These are phyloP conservation scores for Herpotrichia juniperi DNA, from an alignment of 2,329 filamentous ascomycete species.

Conservation along the genomic window DNA sequence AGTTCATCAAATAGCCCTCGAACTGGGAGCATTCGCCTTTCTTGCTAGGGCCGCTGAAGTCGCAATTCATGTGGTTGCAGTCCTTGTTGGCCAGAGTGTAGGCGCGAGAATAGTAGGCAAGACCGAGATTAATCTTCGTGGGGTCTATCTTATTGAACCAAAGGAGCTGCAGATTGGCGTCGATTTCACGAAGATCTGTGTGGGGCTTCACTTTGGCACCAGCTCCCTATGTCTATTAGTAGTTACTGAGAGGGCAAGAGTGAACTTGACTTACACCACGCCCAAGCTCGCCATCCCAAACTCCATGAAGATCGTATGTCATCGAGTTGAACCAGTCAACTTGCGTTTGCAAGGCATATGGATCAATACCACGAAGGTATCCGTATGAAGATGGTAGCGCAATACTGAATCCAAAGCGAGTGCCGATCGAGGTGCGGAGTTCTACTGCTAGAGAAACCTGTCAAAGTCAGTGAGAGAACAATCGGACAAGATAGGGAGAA, in stretches of 20 bases:
- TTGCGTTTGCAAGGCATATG: conserved; percentile 44
- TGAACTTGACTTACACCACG: neutral
- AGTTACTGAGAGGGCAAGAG: conserved; percentile 16
- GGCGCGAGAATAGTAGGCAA: conserved; percentile 52
- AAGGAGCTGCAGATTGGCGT: conserved; percentile 47
- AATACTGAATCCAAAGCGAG: conserved; percentile 30
- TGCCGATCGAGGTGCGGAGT: conserved; percentile 14
- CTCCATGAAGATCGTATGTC: conserved; percentile 51
- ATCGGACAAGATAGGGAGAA: no score
- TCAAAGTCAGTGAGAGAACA: neutral
- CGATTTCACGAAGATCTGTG: conserved; percentile 56
- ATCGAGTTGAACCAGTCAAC: conserved; percentile 36
- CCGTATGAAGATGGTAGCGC: conserved; percentile 28
- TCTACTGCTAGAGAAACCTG: neutral
- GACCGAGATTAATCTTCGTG: conserved; percentile 50
- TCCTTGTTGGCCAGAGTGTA: conserved; percentile 30
- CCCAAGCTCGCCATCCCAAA: conserved; percentile 34
- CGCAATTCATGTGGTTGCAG: conserved; percentile 20
- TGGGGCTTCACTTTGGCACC: conserved; percentile 33
- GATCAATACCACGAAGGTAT: conserved; percentile 36
- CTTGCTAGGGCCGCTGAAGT: conserved; percentile 11
- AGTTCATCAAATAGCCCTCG: conserved; percentile 36
- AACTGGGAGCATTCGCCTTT: conserved; percentile 28
- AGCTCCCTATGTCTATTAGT: conserved; percentile 21
- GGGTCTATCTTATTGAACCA: conserved; percentile 54